phyloP scores from a whole-genome alignment of 2,329 filamentous ascomycete genomes.

The Calonectria crousiana region DNA sequence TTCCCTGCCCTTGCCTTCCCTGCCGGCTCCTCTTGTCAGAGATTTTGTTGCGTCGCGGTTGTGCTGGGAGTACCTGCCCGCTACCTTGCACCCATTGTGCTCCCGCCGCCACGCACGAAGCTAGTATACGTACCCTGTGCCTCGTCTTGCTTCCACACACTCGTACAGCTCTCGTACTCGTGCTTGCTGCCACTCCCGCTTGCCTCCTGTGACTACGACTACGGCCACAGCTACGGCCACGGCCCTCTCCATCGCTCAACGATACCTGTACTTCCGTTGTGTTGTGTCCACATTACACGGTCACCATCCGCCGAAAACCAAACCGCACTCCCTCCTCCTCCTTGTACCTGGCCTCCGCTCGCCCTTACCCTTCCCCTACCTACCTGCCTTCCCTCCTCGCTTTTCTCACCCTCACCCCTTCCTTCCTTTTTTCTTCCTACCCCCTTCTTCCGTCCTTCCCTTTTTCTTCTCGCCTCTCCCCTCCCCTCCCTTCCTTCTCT shows the following conservation, averaged over 20 bases:
- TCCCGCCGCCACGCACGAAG: conserved; percentile 11
- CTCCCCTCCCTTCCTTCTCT: conserved; percentile 41
- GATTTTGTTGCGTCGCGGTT: conserved; percentile 23
- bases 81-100: conserved; percentile 22
- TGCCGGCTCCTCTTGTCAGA: conserved; percentile 25
- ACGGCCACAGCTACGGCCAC: conserved; percentile 24
- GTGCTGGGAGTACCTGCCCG: conserved; percentile 33
- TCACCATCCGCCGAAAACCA: conserved; percentile 36
- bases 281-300: conserved; percentile 26
- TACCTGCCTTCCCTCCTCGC: conserved; percentile 26
- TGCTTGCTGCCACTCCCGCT: conserved; percentile 24
- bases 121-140: conserved; percentile 11
- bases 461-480: conserved; percentile 43
- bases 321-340: conserved; percentile 40
- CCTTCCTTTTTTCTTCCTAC: conserved; percentile 45
- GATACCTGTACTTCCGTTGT: conserved; percentile 16
- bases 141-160: conserved; percentile 23
- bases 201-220: conserved; percentile 26
- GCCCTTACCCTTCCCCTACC: conserved; percentile 40
- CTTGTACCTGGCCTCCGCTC: conserved; percentile 41
- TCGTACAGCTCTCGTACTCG: conserved; percentile 38
- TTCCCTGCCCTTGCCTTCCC: conserved; percentile 35
- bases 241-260: conserved; percentile 26
- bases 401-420: conserved; percentile 42
- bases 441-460: conserved; percentile 43